Conservation (phyloP, 768 basidiomycete genomes). For the Lactifluus piperatus region DNA sequence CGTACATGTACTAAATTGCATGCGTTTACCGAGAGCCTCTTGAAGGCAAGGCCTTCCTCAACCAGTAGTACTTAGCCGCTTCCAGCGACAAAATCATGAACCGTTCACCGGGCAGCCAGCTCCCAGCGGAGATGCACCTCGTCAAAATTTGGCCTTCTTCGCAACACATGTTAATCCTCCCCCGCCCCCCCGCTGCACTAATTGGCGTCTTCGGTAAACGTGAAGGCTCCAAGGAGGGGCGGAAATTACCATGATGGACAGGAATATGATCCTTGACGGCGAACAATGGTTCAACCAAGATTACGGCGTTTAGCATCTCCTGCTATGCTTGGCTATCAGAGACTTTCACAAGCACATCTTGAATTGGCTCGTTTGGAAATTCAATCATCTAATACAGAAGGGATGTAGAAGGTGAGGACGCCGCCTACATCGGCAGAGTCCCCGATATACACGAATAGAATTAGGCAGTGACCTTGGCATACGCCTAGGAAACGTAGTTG, state of each 20-base stretch:
- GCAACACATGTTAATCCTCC: too few relatives aligned
- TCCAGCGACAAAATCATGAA: too few relatives aligned
- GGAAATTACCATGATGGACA: neutral
- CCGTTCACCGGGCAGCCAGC: too few relatives aligned
- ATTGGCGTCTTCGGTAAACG: neutral
- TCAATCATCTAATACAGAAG: constrained; percentile 58
- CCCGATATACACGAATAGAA: constrained; percentile 85
- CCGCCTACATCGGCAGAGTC: constrained; percentile 72
- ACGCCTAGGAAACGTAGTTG: constrained; percentile 41
- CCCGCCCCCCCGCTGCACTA: neutral
- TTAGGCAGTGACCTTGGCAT: constrained; percentile 75
- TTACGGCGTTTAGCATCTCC: neutral
- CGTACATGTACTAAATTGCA: too few relatives aligned
- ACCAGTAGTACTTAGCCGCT: too few relatives aligned
- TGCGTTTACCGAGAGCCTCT: too few relatives aligned
- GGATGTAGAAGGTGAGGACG: constrained; percentile 83
- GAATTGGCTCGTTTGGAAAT: too few relatives aligned
- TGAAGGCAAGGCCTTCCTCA: too few relatives aligned
- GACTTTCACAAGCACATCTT: neutral
- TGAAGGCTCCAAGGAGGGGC: neutral
- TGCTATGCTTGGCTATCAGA: neutral
- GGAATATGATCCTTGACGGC: neutral
- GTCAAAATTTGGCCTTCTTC: too few relatives aligned
- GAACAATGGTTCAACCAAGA: neutral
- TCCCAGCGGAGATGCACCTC: too few relatives aligned